A percentile compares a stretch with the other conserved stretches of the same genome.
phyloP scores from a whole-genome alignment of 208 protist species.

The Wallacemonas sp. region DNA sequence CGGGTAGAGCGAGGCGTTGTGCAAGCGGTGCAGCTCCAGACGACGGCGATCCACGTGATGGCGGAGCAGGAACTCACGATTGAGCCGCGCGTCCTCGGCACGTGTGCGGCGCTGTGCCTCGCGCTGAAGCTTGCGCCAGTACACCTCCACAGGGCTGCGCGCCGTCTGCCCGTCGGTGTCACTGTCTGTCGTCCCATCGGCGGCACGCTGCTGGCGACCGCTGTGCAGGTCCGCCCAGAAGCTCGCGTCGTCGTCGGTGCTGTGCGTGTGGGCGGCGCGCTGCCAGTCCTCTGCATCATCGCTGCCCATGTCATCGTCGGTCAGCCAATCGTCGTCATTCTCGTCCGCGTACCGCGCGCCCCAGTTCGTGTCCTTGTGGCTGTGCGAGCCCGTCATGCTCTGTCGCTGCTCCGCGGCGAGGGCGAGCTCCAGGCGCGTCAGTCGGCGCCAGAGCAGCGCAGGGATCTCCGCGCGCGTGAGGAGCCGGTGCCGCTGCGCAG shows the following conservation, averaged over 20 bases:
- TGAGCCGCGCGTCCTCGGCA: slow-evolving; percentile 26
- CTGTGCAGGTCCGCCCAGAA: slow-evolving; percentile 17
- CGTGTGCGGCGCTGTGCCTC: slow-evolving; percentile 22
- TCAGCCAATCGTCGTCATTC: neutral
- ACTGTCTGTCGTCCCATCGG: neutral
- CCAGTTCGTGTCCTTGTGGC: neutral
- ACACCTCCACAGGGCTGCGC: neutral
- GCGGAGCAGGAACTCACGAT: slow-evolving; percentile 20
- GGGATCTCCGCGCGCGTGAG: neutral
- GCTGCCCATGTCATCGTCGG: neutral
- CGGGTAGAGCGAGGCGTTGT: slow-evolving; percentile 53
- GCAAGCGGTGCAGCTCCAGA: slow-evolving; percentile 23
- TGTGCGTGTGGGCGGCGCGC: neutral
- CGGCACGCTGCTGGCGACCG: neutral
- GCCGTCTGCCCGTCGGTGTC: neutral
- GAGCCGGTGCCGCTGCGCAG: neutral
- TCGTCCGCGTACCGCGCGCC: neutral
- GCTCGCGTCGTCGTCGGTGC: slow-evolving; percentile 10
- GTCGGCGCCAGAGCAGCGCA: slow-evolving; percentile 1
- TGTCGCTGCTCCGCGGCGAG: neutral
- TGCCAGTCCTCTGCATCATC: neutral
- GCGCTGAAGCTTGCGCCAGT: slow-evolving; percentile 6
- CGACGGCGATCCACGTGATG: slow-evolving; percentile 28
- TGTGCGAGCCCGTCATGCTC: neutral
- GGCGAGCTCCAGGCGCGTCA: neutral